phyloP scores from a whole-genome alignment of 192 early-diverging fungal genomes.

The Spizellomyces punctatus region DNA sequence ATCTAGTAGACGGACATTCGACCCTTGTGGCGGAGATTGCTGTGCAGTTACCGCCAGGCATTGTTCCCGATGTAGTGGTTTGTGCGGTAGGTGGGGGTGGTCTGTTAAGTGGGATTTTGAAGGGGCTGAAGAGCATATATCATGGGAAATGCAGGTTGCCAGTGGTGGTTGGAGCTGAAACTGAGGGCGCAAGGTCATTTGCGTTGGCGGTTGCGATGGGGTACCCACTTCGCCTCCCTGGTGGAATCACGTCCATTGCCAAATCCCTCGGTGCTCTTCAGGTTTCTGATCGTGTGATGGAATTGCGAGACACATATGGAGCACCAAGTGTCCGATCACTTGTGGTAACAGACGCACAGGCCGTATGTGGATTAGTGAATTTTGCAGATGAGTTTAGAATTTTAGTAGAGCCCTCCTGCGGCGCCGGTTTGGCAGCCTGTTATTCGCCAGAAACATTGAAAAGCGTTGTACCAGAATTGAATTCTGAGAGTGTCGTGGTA shows the following conservation, averaged over 20 bases:
- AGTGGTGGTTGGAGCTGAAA: slow-evolving; percentile 39
- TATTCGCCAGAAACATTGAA: not conserved
- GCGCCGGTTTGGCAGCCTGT: slow-evolving; percentile 21
- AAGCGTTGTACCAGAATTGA: slow-evolving; percentile 24
- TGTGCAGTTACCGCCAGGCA: slow-evolving; percentile 14
- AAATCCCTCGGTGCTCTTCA: slow-evolving; percentile 40
- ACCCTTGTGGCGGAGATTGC: slow-evolving; percentile 36
- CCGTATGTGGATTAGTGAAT: slow-evolving; percentile 24
- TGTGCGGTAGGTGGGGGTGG: slow-evolving; percentile 47
- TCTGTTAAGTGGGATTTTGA: slow-evolving; percentile 35
- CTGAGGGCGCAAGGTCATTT: slow-evolving; percentile 33
- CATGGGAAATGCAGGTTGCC: slow-evolving; percentile 8
- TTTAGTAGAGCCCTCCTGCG: slow-evolving; percentile 45
- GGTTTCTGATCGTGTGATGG: slow-evolving; percentile 23
- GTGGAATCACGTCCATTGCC: slow-evolving; percentile 38
- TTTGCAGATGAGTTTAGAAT: slow-evolving; percentile 36
- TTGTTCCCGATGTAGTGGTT: slow-evolving; percentile 38
- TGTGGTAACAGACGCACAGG: slow-evolving; percentile 36
- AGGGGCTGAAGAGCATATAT: slow-evolving; percentile 23
- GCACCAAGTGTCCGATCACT: slow-evolving; percentile 11
- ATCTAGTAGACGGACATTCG: slow-evolving; percentile 39
- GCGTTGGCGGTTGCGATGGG: slow-evolving; percentile 4
- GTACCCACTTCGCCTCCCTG: slow-evolving; percentile 3
- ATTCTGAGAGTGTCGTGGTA: slow-evolving; percentile 21
- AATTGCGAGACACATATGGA: slow-evolving; percentile 20